These are phyloP conservation scores for Pisolithus albus DNA, from an alignment of 768 basidiomycete species.

Conservation along the genomic window DNA sequence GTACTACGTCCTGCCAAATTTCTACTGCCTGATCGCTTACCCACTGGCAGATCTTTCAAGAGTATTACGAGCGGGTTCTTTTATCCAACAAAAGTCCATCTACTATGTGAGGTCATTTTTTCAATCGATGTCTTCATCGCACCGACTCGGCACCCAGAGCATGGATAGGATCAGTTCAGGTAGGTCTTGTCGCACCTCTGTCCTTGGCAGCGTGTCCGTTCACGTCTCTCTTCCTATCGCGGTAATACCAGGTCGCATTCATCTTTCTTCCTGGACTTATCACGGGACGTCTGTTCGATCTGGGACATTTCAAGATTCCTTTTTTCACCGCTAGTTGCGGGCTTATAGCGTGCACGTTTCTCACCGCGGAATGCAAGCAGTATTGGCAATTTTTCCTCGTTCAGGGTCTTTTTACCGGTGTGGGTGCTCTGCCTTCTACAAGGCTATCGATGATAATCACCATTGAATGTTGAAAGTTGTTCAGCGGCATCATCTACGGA, in stretches of 20 bases:
- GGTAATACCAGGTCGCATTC: slow-evolving; percentile 45
- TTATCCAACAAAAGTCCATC: slow-evolving; percentile 49
- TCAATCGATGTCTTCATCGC: background rate
- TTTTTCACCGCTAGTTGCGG: slow-evolving; percentile 41
- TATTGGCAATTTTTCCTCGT: slow-evolving; percentile 79
- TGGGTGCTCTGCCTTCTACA: slow-evolving; percentile 25
- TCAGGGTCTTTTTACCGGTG: slow-evolving; percentile 64
- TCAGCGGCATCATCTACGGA: slow-evolving; percentile 55
- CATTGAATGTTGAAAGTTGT: slow-evolving; percentile 16
- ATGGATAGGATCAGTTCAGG: slow-evolving; percentile 79
- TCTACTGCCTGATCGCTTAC: background rate
- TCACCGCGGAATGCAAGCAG: slow-evolving; percentile 61
- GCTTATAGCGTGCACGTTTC: slow-evolving; percentile 50
- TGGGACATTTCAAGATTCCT: slow-evolving; percentile 56
- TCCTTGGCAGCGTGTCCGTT: background rate
- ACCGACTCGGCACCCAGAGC: slow-evolving; percentile 37
- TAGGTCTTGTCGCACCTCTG: slow-evolving; percentile 12
- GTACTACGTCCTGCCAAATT: slow-evolving; percentile 15
- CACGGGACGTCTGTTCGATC: slow-evolving; percentile 65
- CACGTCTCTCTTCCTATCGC: background rate
- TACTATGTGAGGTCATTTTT: slow-evolving; percentile 42
- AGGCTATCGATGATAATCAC: background rate
- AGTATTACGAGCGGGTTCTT: slow-evolving; percentile 54
- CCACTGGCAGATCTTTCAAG: slow-evolving; percentile 55
- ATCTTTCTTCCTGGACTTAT: slow-evolving; percentile 57